phyloP scores from a whole-genome alignment of 1,139 yeast genomes.

The Pichia sp. region DNA sequence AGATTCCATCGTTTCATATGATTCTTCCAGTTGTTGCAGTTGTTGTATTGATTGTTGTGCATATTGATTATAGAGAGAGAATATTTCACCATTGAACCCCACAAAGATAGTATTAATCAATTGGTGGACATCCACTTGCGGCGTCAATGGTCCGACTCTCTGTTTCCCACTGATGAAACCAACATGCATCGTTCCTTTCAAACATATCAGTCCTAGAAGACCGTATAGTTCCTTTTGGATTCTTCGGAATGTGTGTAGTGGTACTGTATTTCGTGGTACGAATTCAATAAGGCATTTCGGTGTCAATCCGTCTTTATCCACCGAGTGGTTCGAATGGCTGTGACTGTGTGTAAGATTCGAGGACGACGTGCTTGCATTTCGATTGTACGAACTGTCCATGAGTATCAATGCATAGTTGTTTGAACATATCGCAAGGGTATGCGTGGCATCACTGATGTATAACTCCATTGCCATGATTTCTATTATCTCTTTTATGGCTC shows the following conservation, averaged over 20 bases:
- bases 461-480: slow-evolving; percentile 40
- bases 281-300: slow-evolving; percentile 50
- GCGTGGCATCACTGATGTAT: slow-evolving; percentile 49
- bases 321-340: slow-evolving; percentile 13
- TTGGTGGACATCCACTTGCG: slow-evolving; percentile 50
- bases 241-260: slow-evolving; percentile 32
- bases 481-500: no score
- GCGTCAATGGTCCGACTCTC: slow-evolving; percentile 58
- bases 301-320: slow-evolving; percentile 30
- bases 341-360: not conserved
- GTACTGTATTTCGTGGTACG: slow-evolving; percentile 42
- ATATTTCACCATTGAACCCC: slow-evolving; percentile 55
- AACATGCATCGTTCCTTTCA: slow-evolving; percentile 54
- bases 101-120: slow-evolving; percentile 61
- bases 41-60: slow-evolving; percentile 4
- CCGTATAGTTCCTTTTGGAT: slow-evolving; percentile 42
- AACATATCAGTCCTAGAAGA: slow-evolving; percentile 56
- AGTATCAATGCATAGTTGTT: slow-evolving; percentile 49
- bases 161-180: slow-evolving; percentile 58
- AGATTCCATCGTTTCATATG: slow-evolving; percentile 9
- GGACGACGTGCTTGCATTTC: not conserved
- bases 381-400: slow-evolving; percentile 28
- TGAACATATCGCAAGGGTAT: slow-evolving; percentile 54
- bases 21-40: slow-evolving; percentile 10
- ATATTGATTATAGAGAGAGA: slow-evolving; percentile 9